Evolutionary conservation across 108 stramenopile species (phyloP).

Genomic region (Asterionellopsis glacialis): DNA sequence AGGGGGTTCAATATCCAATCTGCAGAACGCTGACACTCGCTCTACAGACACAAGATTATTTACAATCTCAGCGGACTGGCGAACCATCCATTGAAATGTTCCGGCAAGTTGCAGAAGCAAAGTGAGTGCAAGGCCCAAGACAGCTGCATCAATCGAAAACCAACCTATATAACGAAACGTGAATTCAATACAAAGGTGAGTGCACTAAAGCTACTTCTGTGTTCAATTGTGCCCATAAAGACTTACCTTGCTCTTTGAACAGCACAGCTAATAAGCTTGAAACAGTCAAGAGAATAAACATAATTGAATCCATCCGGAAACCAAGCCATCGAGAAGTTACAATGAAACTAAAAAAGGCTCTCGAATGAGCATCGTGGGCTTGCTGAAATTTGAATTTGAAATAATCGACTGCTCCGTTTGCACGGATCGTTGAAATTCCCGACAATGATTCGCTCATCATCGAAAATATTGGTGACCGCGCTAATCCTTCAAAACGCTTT

Average conservation of each 20-base stretch:
- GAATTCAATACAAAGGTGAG: too few species aligned
- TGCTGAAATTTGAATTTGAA: conserved; percentile 64
- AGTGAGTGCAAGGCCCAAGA: conserved; percentile 66
- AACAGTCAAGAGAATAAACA: conserved; percentile 58
- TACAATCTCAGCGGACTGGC: conserved; percentile 85
- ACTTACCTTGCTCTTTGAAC: conserved; percentile 32
- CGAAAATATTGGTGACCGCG: conserved; percentile 87
- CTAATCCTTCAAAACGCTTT: conserved; percentile 79
- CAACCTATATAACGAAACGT: conserved; percentile 9
- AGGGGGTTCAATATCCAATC: conserved; percentile 61
- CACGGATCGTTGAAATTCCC: conserved; percentile 87
- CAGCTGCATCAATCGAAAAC: conserved; percentile 70
- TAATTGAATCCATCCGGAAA: conserved; percentile 81
- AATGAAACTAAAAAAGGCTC: conserved; percentile 87
- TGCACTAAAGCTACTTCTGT: too few species aligned
- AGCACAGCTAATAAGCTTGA: conserved; percentile 77
- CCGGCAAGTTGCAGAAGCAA: conserved; percentile 64
- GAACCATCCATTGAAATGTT: conserved; percentile 72
- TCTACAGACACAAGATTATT: conserved; percentile 93
- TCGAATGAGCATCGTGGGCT: conserved; percentile 71
- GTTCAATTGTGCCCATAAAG: too few species aligned
- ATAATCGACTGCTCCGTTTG: conserved; percentile 51
- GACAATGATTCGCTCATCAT: conserved; percentile 81
- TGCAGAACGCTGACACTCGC: conserved; percentile 62
- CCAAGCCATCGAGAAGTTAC: conserved; percentile 87